Evolutionary conservation across 768 basidiomycete species (phyloP).

Genomic region (button mushroom (Agaricus bisporus)): DNA sequence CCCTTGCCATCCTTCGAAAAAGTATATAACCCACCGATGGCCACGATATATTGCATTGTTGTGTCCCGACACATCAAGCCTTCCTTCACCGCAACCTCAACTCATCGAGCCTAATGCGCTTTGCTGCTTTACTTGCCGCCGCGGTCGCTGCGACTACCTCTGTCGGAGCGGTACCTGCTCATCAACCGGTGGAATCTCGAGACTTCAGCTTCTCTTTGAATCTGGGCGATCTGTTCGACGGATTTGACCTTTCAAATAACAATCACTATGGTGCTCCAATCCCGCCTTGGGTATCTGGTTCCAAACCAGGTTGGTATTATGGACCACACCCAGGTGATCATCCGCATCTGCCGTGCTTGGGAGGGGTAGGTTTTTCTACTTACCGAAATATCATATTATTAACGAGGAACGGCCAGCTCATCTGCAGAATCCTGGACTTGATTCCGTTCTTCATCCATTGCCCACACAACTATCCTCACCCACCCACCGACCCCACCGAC

Average conservation of each 20-base stretch:
- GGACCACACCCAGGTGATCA: constrained; percentile 21
- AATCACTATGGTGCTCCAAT: constrained; percentile 29
- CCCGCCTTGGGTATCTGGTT: constrained; percentile 24
- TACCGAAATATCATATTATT: constrained; percentile 17
- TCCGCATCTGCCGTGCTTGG: constrained; percentile 19
- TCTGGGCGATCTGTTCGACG: constrained; percentile 2
- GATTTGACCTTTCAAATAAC: constrained; percentile 1
- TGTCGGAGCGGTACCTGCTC: neutral
- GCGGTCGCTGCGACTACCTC: constrained; percentile 1
- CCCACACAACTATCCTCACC: constrained; percentile 21
- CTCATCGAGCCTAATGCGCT: neutral
- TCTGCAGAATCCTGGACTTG: constrained; percentile 11
- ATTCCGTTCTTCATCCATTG: constrained; percentile 27
- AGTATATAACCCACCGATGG: constrained; percentile 1
- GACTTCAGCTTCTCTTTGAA: constrained; percentile 5
- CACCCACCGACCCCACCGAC: constrained; percentile 12
- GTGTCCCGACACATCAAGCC: neutral
- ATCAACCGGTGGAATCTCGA: neutral
- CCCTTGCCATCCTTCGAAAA: neutral
- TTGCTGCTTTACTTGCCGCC: neutral
- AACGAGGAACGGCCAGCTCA: neutral
- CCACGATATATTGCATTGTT: neutral
- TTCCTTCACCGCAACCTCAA: neutral
- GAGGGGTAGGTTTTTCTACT: constrained; percentile 13
- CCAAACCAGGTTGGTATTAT: constrained; percentile 33